These are phyloP conservation scores for Luzula sylvatica DNA, from an alignment of 176 grass and related monocot species.

Conservation along the genomic window DNA sequence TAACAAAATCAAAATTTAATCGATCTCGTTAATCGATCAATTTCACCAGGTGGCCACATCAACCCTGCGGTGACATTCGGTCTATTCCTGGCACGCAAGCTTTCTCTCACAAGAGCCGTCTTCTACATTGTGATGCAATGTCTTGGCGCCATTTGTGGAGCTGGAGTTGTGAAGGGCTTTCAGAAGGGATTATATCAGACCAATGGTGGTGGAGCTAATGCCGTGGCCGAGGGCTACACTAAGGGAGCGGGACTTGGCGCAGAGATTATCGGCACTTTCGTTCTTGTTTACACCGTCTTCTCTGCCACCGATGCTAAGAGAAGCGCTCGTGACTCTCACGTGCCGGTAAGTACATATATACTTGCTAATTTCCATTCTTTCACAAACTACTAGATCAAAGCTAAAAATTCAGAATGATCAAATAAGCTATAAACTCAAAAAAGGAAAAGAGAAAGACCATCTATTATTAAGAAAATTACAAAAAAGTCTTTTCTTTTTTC, in stretches of 20 bases:
- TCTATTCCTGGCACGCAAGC: constrained; percentile 74
- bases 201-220: constrained; percentile 76
- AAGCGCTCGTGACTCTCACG: constrained; percentile 87
- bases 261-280: constrained; percentile 83
- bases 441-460: too few species aligned
- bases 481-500: too few species aligned
- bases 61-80: constrained; percentile 90
- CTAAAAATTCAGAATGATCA: too few species aligned
- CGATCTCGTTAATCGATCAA: neutral
- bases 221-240: constrained; percentile 56
- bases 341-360: constrained; percentile 44
- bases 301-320: constrained; percentile 92
- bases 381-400: too few species aligned
- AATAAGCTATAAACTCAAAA: too few species aligned
- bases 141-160: constrained; percentile 77
- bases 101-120: constrained; percentile 65
- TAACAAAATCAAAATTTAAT: too few species aligned
- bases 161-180: constrained; percentile 86
- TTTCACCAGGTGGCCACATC: constrained; percentile 70
- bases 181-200: constrained; percentile 56
- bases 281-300: constrained; percentile 95
- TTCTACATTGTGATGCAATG: constrained; percentile 96
- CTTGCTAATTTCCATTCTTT: neutral
- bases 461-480: too few species aligned
- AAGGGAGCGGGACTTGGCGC: constrained; percentile 67